Evolutionary conservation across 1,139 yeast species (phyloP).

Genomic region (Hyphopichia burtonii): DNA sequence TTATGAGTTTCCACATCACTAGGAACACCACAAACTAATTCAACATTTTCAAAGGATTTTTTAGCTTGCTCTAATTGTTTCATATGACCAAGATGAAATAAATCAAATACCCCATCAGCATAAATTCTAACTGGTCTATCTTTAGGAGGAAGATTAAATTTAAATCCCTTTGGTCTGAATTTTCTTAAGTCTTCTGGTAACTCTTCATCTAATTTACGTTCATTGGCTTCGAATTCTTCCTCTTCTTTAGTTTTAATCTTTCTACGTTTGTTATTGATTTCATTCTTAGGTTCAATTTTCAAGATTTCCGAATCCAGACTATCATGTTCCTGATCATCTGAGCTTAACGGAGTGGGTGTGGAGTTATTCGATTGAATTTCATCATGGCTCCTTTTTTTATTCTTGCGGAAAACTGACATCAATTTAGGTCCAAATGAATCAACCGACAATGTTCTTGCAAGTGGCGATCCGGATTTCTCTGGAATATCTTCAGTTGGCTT

Average conservation of each 20-base stretch:
- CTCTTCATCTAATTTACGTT: conserved; percentile 54
- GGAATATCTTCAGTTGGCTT: not conserved
- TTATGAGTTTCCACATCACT: conserved; percentile 88
- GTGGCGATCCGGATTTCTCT: conserved; percentile 8
- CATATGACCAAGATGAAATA: conserved; percentile 97
- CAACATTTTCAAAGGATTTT: conserved; percentile 82
- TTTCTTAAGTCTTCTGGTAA: conserved; percentile 65
- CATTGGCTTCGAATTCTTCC: conserved; percentile 47
- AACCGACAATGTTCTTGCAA: conserved; percentile 40
- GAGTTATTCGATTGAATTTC: conserved; percentile 8
- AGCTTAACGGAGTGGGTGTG: conserved; percentile 13
- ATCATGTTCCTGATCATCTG: conserved; percentile 1
- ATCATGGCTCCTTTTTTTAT: conserved; percentile 24
- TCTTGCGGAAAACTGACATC: conserved; percentile 39
- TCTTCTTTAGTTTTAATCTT: conserved; percentile 27
- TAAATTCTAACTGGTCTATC: conserved; percentile 88
- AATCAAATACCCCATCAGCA: conserved; percentile 97
- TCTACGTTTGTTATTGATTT: conserved; percentile 21
- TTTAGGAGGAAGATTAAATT: conserved; percentile 76
- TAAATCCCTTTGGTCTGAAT: conserved; percentile 68
- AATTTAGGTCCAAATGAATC: conserved; percentile 42
- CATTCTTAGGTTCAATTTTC: conserved; percentile 9
- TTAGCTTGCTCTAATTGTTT: conserved; percentile 95
- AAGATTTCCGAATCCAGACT: conserved; percentile 11
- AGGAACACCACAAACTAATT: conserved; percentile 88